A percentile compares a stretch with the other conserved stretches of the same genome.
phyloP scores from a whole-genome alignment of 2,329 filamentous ascomycete genomes.

The Mycosphaerella arachidis region DNA sequence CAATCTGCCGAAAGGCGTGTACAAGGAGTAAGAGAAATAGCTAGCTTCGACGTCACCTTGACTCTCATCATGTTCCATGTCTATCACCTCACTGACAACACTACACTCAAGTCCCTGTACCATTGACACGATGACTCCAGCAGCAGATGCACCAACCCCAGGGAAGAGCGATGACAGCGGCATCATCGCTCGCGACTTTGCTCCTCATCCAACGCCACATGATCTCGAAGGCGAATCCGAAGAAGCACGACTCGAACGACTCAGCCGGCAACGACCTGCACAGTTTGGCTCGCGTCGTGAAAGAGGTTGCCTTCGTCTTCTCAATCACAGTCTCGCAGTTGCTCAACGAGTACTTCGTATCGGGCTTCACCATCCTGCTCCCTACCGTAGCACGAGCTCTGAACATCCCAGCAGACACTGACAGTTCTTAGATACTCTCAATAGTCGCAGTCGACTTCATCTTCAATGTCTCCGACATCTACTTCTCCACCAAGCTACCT shows the following conservation, averaged over 20 bases:
- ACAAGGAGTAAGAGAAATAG: no score
- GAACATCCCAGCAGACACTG: conserved; percentile 55
- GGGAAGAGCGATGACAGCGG: no score
- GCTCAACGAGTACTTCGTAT: conserved; percentile 65
- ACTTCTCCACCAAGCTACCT: conserved; percentile 66
- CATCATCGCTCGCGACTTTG: no score
- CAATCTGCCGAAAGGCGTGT: not conserved
- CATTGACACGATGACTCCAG: no score
- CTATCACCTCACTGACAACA: no score
- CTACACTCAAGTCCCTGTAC: no score
- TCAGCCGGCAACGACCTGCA: conserved; percentile 59
- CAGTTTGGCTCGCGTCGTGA: conserved; percentile 49
- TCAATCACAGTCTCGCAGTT: conserved; percentile 38
- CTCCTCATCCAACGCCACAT: not conserved
- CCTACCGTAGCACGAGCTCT: conserved; percentile 61
- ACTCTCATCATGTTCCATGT: no score
- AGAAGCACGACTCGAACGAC: conserved; percentile 49
- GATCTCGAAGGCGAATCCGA: conserved; percentile 14
- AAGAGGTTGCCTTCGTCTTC: conserved; percentile 61
- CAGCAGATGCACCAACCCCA: no score
- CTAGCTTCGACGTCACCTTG: no score
- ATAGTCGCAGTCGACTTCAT: conserved; percentile 72
- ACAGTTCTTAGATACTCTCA: not conserved
- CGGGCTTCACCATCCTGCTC: conserved; percentile 66
- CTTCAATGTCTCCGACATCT: conserved; percentile 71